A percentile compares a stretch with the other conserved stretches of the same genome.
Evolutionary conservation across 306 rosid genomes (phyloP).

Genomic region (Albizia julibrissin): DNA sequence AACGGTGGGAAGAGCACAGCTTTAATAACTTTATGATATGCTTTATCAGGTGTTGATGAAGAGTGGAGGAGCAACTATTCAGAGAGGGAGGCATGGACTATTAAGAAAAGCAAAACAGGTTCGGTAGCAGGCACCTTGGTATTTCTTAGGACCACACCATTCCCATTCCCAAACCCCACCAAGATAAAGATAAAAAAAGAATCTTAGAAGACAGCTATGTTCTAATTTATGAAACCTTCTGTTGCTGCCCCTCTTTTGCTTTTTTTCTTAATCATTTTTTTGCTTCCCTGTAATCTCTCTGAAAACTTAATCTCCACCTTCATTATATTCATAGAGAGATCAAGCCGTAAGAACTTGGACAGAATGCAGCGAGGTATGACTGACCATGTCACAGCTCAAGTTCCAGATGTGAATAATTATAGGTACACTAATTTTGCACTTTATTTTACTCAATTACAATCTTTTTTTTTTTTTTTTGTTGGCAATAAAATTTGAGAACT

Average conservation of each 20-base stretch:
- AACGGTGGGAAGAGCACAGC: slow-evolving; percentile 64
- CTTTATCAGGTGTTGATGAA: slow-evolving; percentile 90
- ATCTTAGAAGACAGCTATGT: slow-evolving; percentile 30
- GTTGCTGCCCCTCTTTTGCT: neutral
- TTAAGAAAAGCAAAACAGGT: slow-evolving; percentile 96
- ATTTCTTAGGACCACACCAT: slow-evolving; percentile 71
- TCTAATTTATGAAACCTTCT: slow-evolving; percentile 36
- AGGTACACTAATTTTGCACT: slow-evolving; percentile 52
- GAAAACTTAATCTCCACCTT: slow-evolving; percentile 26
- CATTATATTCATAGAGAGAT: slow-evolving; percentile 55
- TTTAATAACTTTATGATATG: slow-evolving; percentile 63
- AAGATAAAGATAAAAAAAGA: slow-evolving; percentile 38
- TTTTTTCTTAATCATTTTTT: neutral
- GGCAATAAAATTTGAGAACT: neutral
- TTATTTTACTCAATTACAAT: slow-evolving; percentile 18
- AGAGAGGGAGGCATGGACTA: slow-evolving; percentile 78
- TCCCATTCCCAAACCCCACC: slow-evolving; percentile 48
- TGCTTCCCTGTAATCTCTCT: slow-evolving; percentile 25
- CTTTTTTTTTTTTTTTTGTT: slow-evolving; percentile 3
- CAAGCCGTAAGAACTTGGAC: slow-evolving; percentile 69
- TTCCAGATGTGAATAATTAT: slow-evolving; percentile 71
- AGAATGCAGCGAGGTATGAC: slow-evolving; percentile 66
- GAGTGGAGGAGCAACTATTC: slow-evolving; percentile 82
- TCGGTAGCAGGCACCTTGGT: slow-evolving; percentile 51
- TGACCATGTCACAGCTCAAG: slow-evolving; percentile 66